A percentile compares a stretch with the other conserved stretches of the same genome.
phyloP scores from a whole-genome alignment of 2,329 filamentous ascomycete species.

The Exophiala alcalophila region DNA sequence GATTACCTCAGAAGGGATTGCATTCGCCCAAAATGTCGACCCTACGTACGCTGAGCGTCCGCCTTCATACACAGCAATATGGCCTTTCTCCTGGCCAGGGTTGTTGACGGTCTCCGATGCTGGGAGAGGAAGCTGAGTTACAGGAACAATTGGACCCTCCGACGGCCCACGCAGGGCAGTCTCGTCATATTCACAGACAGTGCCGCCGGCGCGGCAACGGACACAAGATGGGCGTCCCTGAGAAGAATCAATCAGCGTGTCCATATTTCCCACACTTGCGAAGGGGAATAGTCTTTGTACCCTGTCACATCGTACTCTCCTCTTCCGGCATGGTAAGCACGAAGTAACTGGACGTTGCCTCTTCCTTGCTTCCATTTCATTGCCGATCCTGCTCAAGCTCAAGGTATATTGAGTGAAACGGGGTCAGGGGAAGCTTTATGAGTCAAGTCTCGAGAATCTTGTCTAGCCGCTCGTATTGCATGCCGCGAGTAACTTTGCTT shows the following conservation, averaged over 20 bases:
- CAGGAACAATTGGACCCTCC: too few species aligned
- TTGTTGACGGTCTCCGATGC: background rate
- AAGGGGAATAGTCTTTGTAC: conserved; percentile 3
- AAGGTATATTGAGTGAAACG: too few species aligned
- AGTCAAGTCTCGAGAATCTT: too few species aligned
- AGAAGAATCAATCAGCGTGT: conserved; percentile 4
- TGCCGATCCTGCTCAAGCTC: too few species aligned
- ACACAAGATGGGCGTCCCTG: conserved; percentile 19
- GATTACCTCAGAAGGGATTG: conserved; percentile 23
- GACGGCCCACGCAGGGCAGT: conserved; percentile 5
- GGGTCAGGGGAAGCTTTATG: too few species aligned
- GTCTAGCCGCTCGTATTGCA: too few species aligned
- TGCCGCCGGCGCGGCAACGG: conserved; percentile 12
- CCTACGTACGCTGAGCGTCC: conserved; percentile 22
- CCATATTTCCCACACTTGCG: too few species aligned
- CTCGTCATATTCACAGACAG: conserved; percentile 20
- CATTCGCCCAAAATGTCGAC: conserved; percentile 25
- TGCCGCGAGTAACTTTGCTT: too few species aligned
- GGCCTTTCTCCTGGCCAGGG: conserved; percentile 11
- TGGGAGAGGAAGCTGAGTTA: too few species aligned
- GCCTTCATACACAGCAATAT: conserved; percentile 15
- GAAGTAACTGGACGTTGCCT: conserved; percentile 21
- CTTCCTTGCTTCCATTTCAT: conserved; percentile 16
- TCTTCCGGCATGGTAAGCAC: conserved; percentile 22
- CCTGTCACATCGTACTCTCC: conserved; percentile 21